Conservation (phyloP, 1,284 basidiomycete species). For the Cutaneotrichosporon dermatis region DNA sequence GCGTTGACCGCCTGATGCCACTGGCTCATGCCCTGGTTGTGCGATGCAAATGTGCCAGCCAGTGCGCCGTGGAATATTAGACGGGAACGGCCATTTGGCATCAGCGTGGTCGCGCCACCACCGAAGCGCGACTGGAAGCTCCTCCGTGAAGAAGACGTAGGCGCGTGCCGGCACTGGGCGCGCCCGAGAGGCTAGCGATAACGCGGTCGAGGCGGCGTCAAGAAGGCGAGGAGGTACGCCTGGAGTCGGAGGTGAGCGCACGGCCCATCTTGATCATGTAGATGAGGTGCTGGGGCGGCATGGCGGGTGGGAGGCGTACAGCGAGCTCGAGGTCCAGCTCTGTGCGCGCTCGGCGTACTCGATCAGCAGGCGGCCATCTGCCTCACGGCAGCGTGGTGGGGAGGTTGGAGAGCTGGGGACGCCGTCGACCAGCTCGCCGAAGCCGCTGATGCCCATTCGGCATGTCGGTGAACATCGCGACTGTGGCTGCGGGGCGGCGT, state of each 20-base stretch:
- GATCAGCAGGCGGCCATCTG: slow-evolving; percentile 23
- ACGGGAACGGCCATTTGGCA: slow-evolving; percentile 30
- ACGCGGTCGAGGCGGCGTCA: slow-evolving; percentile 8
- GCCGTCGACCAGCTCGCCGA: slow-evolving; percentile 4
- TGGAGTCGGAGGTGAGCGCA: slow-evolving; percentile 15
- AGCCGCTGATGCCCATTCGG: not conserved
- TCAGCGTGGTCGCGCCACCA: slow-evolving; percentile 38
- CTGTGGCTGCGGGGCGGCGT: not conserved
- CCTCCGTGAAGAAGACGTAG: slow-evolving; percentile 30
- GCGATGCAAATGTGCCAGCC: slow-evolving; percentile 8
- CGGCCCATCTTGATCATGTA: slow-evolving; percentile 13
- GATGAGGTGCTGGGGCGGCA: slow-evolving; percentile 14
- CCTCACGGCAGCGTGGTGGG: slow-evolving; percentile 16
- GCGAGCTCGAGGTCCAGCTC: slow-evolving; percentile 7
- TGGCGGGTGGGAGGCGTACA: slow-evolving; percentile 7
- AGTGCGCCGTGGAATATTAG: slow-evolving; percentile 15
- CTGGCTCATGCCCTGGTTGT: slow-evolving; percentile 1
- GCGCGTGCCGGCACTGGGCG: slow-evolving; percentile 7
- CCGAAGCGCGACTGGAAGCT: slow-evolving; percentile 27
- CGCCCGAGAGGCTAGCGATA: not conserved
- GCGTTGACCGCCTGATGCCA: slow-evolving; percentile 11
- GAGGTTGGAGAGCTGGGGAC: not conserved
- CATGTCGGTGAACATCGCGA: not conserved
- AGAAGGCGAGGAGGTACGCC: slow-evolving; percentile 16
- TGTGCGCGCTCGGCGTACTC: slow-evolving; percentile 22